These are phyloP conservation scores for Rutstroemia sp. DNA, from an alignment of 2,329 filamentous ascomycete genomes.

Conservation along the genomic window DNA sequence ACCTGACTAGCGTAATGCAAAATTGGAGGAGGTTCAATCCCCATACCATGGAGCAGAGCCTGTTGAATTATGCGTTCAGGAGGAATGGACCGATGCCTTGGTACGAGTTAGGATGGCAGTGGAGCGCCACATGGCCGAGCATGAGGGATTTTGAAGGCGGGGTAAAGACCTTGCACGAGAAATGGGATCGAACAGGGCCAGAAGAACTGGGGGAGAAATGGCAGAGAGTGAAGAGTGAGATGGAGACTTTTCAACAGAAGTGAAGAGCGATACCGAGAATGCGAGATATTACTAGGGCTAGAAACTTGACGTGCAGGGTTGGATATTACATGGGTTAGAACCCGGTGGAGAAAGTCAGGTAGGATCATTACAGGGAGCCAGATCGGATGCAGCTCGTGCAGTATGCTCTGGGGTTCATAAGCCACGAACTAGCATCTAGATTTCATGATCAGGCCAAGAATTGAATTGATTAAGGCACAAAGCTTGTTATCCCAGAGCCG, in stretches of 20 bases:
- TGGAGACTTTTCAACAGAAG: background rate
- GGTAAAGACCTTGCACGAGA: conserved; percentile 33
- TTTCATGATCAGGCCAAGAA: too few species aligned
- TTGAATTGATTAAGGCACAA: too few species aligned
- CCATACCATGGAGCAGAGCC: conserved; percentile 34
- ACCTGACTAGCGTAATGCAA: conserved; percentile 31
- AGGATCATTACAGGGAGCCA: too few species aligned
- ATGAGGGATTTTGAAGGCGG: conserved; percentile 28
- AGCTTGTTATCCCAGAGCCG: too few species aligned
- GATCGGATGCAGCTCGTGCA: too few species aligned
- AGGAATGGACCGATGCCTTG: conserved; percentile 35
- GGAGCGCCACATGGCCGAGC: conserved; percentile 35
- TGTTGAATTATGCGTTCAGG: conserved; percentile 37
- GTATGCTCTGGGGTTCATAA: too few species aligned
- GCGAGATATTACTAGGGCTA: background rate
- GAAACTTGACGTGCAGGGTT: too few species aligned
- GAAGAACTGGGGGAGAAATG: conserved; percentile 15
- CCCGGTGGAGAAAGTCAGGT: too few species aligned
- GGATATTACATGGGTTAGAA: too few species aligned
- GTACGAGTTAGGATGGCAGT: conserved; percentile 32
- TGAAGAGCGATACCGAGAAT: background rate
- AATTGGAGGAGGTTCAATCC: conserved; percentile 32
- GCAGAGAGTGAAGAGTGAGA: conserved; percentile 2
- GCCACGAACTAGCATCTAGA: too few species aligned
- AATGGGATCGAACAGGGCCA: conserved; percentile 29